Percentiles rank a stretch among this genome's conserved stretches.
phyloP scores from a whole-genome alignment of 2,329 filamentous ascomycete genomes.

The Passalora sequoiae region DNA sequence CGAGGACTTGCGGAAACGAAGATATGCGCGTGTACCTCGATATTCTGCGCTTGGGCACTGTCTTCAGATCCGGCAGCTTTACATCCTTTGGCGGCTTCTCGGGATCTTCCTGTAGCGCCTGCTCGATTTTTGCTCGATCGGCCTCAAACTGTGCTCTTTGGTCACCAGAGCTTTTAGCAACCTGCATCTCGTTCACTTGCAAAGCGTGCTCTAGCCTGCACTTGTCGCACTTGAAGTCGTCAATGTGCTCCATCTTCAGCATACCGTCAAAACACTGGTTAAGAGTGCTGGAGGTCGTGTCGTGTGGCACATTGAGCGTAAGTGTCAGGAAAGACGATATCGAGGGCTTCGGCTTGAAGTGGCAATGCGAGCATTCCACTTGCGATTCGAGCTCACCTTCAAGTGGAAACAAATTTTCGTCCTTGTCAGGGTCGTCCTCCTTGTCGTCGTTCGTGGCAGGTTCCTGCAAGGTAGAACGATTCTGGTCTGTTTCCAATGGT shows the following conservation, averaged over 20 bases:
- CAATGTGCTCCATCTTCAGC: slow-evolving; percentile 91
- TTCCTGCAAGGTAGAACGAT: slow-evolving; percentile 23
- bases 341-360: slow-evolving; percentile 80
- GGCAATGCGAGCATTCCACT: slow-evolving; percentile 84
- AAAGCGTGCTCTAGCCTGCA: slow-evolving; percentile 81
- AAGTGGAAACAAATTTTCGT: slow-evolving; percentile 76
- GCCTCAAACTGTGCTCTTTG: slow-evolving; percentile 43
- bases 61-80: slow-evolving; percentile 65
- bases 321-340: slow-evolving; percentile 85
- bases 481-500: slow-evolving; percentile 2
- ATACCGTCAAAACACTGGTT: slow-evolving; percentile 88
- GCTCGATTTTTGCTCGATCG: slow-evolving; percentile 61
- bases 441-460: slow-evolving; percentile 8
- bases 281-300: slow-evolving; percentile 64
- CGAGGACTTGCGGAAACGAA: slow-evolving; percentile 80
- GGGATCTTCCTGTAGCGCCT: slow-evolving; percentile 72
- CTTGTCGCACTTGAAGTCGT: slow-evolving; percentile 93
- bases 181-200: slow-evolving; percentile 56
- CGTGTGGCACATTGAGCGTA: slow-evolving; percentile 84
- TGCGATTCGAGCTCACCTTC: slow-evolving; percentile 92
- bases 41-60: slow-evolving; percentile 77
- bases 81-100: slow-evolving; percentile 70
- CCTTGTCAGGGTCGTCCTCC: slow-evolving; percentile 35
- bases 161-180: slow-evolving; percentile 51
- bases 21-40: slow-evolving; percentile 83